Base-by-base conservation (phyloP, 192 early-diverging fungal genomes). In the Coemansia sp. region DNA sequence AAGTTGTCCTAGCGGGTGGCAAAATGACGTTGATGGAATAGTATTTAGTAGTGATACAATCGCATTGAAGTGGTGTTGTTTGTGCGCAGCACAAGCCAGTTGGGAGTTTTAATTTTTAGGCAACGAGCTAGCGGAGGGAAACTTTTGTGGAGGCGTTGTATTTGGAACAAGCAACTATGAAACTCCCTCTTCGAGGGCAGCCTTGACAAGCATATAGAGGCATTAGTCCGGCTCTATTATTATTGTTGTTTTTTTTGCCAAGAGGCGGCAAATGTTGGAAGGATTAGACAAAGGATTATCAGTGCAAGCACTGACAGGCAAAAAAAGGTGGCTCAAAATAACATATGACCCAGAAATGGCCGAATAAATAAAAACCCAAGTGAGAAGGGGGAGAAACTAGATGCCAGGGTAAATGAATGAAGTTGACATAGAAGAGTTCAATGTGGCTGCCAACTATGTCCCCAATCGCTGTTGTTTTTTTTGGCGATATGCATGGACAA, bases 281-380 rank as follows among this genome's bases (percentile, higher is more conserved):
- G 14, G 11, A 57, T 14, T 57, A 34, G 54, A 57, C 54, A 57
- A 57, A 17, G 31, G 54, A 57, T 34, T 57, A 31, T 34, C 14
- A 34, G 54, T 34, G 54, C 54, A 34, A 34, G 54, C 31, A 57
- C 54, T 36, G 54, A 48, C 46, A 48, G 7, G 5, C 31, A 17
- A 56, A 33, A 51, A 51, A 57, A 57, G 8, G 54, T 57, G 54
- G 54, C 54, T 57, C 54, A 57, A 57, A 54, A 29, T 34, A 57
- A 31, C 54, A 57, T 14, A 31, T 57, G 54, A 57, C 54, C 54
- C 34, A 54, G 16, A 31, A 57, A 34, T 57, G 54, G 29, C 54
- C 31, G 27, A 33, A 7, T 9, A 7, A 17, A 19, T 9, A 31
- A 34, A 33, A 57, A 14, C 34, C 33, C 51, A 24, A 48, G 46